Percentiles rank a stretch among this genome's conserved stretches.
phyloP scores from a whole-genome alignment of 2,329 filamentous ascomycete genomes.

The Fusarium redolens region DNA sequence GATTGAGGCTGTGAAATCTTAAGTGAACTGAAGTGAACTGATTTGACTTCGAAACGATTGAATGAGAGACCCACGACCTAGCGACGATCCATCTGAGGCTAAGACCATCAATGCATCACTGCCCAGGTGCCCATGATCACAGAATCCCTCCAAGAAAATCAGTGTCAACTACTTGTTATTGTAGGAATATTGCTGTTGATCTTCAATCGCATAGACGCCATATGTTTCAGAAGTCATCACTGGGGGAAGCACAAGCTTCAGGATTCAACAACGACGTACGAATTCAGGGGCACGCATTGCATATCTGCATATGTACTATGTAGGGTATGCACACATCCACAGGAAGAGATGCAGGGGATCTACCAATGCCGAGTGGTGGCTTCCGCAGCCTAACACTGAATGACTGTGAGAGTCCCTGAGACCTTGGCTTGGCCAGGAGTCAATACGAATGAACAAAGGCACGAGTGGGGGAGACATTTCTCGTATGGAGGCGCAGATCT shows the following conservation, averaged over 20 bases:
- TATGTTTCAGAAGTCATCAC: slow-evolving; percentile 8
- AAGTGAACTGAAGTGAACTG: neutral
- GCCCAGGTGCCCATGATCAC: neutral
- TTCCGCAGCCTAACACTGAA: slow-evolving; percentile 2
- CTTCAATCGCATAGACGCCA: neutral
- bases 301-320: slow-evolving; percentile 13
- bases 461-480: slow-evolving; percentile 19
- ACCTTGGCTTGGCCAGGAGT: neutral
- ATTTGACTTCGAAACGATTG: slow-evolving; percentile 4
- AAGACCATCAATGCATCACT: slow-evolving; percentile 5
- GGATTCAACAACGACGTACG: neutral
- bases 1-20: slow-evolving; percentile 44
- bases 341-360: slow-evolving; percentile 27
- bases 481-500: slow-evolving; percentile 37
- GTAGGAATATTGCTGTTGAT: neutral
- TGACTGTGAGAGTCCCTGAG: neutral
- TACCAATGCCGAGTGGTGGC: slow-evolving; percentile 35
- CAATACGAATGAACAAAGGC: slow-evolving; percentile 37
- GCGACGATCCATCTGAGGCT: slow-evolving; percentile 43
- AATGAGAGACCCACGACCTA: slow-evolving; percentile 33
- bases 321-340: slow-evolving; percentile 22
- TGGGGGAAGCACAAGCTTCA: slow-evolving; percentile 5
- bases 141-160: neutral
- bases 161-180: neutral
- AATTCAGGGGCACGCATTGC: slow-evolving; percentile 26